Base-by-base conservation (phyloP, 2,329 filamentous ascomycete species). In the Pseudogymnoascus sp. region DNA sequence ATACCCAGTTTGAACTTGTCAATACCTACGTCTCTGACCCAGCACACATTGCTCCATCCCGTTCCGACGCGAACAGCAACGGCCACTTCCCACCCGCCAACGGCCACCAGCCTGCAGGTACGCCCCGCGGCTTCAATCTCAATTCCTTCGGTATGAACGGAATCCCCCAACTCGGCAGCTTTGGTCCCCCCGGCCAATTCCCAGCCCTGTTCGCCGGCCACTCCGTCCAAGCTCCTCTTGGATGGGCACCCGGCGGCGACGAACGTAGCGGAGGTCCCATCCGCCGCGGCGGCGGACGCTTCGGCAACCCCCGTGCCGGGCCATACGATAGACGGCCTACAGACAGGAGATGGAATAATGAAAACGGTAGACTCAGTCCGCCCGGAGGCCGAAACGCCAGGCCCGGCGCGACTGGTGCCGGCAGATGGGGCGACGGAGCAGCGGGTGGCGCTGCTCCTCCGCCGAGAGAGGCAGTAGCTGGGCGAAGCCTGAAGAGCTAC, bases 21-120 rank as follows among this genome's bases (percentile, higher is more conserved):
- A 99, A 99, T 71, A 86, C 88, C 30, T 99, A 99, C 71, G 91
- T 97, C 33, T 80, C 96, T 47, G 94, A 99, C 70, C 94, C 94
- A 39, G 87, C 93, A 9, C 93, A 96, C 69, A 97, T 99, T 72
- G 91, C 91, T 36, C 91, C 94, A 1, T 95, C 92, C 9, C 84
- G 93, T 62, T 94, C 92, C 15, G 91, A 99, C 76, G 89, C 92
- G 37, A 97, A 95, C 71, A 95, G 89, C 68, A 97, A 97, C 69
- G 93, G 93, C 1, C 93, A 97, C 75, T 97, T 97, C 79, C 91
- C 92, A 1, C 84, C 91, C 41, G 81, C 84, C 57, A 90, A 88
- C 68, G 85, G 86, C 18, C 89, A 93, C 68, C 82, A 86, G 59
- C 85, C 86, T 38, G 84, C 87, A 4, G 93, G 93, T 50, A 97